Evolutionary conservation across 2,329 filamentous ascomycete genomes (phyloP).

Genomic region (Alternaria consortialis): DNA sequence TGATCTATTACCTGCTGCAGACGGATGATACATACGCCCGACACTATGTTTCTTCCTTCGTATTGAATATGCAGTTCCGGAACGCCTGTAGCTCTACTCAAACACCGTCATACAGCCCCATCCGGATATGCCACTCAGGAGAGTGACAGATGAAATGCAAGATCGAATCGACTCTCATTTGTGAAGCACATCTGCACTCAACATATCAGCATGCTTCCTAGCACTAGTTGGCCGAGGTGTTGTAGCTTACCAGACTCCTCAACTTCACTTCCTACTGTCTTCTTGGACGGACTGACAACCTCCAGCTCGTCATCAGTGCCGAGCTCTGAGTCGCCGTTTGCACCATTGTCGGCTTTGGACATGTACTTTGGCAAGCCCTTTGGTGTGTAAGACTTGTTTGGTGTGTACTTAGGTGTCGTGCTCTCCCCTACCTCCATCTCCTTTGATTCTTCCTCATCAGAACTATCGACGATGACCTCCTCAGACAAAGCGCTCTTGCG

Average conservation of each 20-base stretch:
- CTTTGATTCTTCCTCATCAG: constrained; percentile 9
- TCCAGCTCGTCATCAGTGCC: constrained; percentile 1
- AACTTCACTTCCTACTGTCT: not conserved
- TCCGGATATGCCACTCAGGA: not conserved
- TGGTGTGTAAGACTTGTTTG: constrained; percentile 11
- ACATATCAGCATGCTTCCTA: constrained; percentile 4
- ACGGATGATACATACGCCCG: not conserved
- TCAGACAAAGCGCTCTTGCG: constrained; percentile 32
- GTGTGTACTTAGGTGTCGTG: constrained; percentile 4
- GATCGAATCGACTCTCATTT: not conserved
- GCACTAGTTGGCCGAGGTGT: not conserved
- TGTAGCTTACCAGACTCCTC: constrained; percentile 5
- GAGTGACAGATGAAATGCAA: not conserved
- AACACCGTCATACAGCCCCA: not conserved
- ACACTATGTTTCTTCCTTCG: not conserved
- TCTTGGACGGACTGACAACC: not conserved
- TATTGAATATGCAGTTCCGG: not conserved
- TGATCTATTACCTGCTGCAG: constrained; percentile 7
- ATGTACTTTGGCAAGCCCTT: constrained; percentile 1
- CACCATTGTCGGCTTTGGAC: not conserved
- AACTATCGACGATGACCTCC: constrained; percentile 29
- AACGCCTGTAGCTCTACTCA: not conserved
- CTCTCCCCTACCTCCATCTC: constrained; percentile 4
- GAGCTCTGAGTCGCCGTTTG: not conserved
- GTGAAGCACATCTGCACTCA: not conserved